Evolutionary conservation across 768 basidiomycete species (phyloP).

Genomic region (Auriscalpium microsporum): DNA sequence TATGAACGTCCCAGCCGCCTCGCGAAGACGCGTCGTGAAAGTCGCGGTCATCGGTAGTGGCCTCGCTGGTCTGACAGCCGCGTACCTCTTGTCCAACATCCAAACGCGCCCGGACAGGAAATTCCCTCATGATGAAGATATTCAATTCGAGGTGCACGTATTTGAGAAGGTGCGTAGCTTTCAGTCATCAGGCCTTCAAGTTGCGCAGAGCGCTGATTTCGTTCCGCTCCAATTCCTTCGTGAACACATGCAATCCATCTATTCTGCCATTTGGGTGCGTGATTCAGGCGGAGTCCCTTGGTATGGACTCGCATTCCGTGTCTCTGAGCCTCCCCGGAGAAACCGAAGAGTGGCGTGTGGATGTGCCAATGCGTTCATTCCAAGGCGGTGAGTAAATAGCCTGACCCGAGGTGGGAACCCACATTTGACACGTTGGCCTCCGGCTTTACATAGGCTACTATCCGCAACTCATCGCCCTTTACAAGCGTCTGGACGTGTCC

Average conservation of each 20-base stretch:
- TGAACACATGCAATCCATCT: no score
- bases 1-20: no score
- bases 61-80: slow-evolving; percentile 64
- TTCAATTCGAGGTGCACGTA: slow-evolving; percentile 58
- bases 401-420: neutral
- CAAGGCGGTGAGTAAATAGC: slow-evolving; percentile 50
- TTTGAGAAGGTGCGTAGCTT: slow-evolving; percentile 59
- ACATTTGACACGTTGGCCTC: neutral
- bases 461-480: slow-evolving; percentile 57
- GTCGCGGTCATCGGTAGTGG: slow-evolving; percentile 69
- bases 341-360: slow-evolving; percentile 44
- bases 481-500: slow-evolving; percentile 49
- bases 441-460: slow-evolving; percentile 52
- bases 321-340: slow-evolving; percentile 32
- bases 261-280: no score
- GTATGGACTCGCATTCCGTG: slow-evolving; percentile 62
- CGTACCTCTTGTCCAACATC: slow-evolving; percentile 40
- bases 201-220: no score
- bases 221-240: no score
- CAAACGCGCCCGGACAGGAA: slow-evolving; percentile 13
- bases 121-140: slow-evolving; percentile 18
- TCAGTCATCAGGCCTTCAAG: neutral
- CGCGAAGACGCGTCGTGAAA: slow-evolving; percentile 32
- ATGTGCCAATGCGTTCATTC: slow-evolving; percentile 78
- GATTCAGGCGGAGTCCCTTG: slow-evolving; percentile 42